Base-by-base conservation (phyloP, 176 grass and related monocot species). In the Triticum dicoccoides region DNA sequence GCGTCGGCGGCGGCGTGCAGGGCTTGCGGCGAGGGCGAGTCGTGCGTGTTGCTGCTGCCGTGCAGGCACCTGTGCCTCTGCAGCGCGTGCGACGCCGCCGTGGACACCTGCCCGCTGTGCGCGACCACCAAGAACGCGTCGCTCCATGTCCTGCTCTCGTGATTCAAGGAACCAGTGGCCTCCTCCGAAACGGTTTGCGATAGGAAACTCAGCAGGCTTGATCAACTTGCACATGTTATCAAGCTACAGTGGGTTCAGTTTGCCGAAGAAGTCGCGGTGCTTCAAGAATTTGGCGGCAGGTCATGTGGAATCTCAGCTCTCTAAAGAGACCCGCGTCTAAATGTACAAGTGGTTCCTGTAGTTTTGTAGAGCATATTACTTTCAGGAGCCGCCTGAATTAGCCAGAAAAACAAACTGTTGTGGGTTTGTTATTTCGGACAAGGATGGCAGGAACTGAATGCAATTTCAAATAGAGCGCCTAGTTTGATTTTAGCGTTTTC, bases 51-150 rank as follows among this genome's bases (percentile, higher is more conserved):
- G 20, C 80, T 97, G 69, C 86, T 97, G 0, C 95, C 95, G 9
- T 95, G 95, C 83, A 49, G 88, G 3, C 95, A 97, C 65, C 90
- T 97, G 1, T 88, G 86, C 89, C 42, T 94, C 6, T 97, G 95
- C 75, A 52, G 44, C 15, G 56, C 61, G 8, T 94, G 92, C 82
- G 88, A 89, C 20, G 9, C 86, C 13, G 21, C 80, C 12, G 30
- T 23, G 8, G 73, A 84, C 8, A 6, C 51, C 1, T 97, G 92
- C 81, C 92, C 92, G 1, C 70, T 92, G 18, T 95, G 92, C 82
- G 18, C 20, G 1, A 70, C 86, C 49, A 17, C 49, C 8, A 92
- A 92, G 82, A 91, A 91, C 49, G 88, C 90, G 20, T 92, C 74
- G 54, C 85, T 97, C 23, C 82, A 90, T 8, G 80, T 97, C 62